phyloP scores from a whole-genome alignment of 805 yeast species.

The Kockiozyma suomiensis region DNA sequence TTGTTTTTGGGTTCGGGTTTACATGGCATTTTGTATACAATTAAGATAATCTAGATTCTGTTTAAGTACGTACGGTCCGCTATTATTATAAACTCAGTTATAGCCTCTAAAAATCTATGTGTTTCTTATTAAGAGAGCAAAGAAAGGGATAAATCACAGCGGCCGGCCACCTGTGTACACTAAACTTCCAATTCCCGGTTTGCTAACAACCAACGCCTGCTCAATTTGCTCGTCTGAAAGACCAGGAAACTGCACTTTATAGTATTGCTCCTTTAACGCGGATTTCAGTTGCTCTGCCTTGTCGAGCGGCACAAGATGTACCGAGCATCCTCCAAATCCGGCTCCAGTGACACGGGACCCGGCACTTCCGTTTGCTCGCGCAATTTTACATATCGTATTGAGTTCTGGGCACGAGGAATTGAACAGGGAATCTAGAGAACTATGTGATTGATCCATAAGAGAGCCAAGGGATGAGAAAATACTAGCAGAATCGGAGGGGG shows the following conservation, averaged over 20 bases:
- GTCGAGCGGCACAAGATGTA: constrained; percentile 54
- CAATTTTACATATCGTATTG: constrained; percentile 57
- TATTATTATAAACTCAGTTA: too few species aligned
- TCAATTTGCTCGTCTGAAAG: constrained; percentile 51
- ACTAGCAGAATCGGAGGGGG: constrained; percentile 13
- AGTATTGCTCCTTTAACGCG: constrained; percentile 57
- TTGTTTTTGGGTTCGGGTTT: too few species aligned
- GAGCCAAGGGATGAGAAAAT: constrained; percentile 51
- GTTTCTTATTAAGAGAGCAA: too few species aligned
- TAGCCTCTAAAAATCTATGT: not conserved
- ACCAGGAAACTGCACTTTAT: constrained; percentile 52
- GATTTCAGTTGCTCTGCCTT: constrained; percentile 45
- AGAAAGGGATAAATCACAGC: too few species aligned
- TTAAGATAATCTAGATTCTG: too few species aligned
- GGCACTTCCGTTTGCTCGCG: constrained; percentile 56
- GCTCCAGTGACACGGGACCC: constrained; percentile 78
- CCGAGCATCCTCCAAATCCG: constrained; percentile 76
- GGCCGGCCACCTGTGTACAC: constrained; percentile 15
- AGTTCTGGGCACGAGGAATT: constrained; percentile 62
- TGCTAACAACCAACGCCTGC: constrained; percentile 57
- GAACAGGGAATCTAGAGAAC: constrained; percentile 52
- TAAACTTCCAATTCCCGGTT: constrained; percentile 48
- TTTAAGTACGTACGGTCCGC: too few species aligned
- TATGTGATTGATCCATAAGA: constrained; percentile 63
- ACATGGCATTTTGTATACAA: too few species aligned